These are phyloP conservation scores for Mortierella hygrophila DNA, from an alignment of 192 early-diverging fungal species.

Conservation along the genomic window DNA sequence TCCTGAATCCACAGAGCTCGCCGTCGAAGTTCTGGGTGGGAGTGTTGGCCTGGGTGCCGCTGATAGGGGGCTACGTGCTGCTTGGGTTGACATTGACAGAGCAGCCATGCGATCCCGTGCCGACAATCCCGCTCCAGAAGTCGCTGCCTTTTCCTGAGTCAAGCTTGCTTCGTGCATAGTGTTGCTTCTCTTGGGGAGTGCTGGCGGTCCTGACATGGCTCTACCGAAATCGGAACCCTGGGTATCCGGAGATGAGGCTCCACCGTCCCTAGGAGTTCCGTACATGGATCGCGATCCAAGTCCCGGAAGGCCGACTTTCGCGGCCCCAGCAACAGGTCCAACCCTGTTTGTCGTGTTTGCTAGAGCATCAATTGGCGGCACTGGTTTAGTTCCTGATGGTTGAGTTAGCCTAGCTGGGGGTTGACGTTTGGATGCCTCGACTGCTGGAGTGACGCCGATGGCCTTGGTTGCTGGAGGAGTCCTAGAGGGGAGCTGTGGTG, in stretches of 20 bases:
- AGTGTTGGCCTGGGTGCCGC: constrained; percentile 34
- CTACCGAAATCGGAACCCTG: background rate
- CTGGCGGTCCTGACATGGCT: constrained; percentile 22
- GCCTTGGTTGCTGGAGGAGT: background rate
- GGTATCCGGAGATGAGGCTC: background rate
- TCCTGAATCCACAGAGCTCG: constrained; percentile 17
- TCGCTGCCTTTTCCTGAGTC: background rate
- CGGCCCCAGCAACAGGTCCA: background rate
- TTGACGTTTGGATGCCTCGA: constrained; percentile 7
- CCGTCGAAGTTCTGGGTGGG: constrained; percentile 23
- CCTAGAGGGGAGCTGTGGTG: background rate
- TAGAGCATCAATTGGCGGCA: background rate
- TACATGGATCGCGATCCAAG: constrained; percentile 21
- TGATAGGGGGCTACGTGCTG: constrained; percentile 42
- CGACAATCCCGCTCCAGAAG: constrained; percentile 13
- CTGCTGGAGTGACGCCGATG: background rate
- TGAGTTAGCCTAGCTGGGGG: constrained; percentile 17
- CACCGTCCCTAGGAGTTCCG: background rate
- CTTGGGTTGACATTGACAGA: constrained; percentile 24
- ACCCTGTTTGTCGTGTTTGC: background rate
- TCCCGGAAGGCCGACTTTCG: constrained; percentile 23
- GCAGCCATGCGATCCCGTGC: constrained; percentile 47
- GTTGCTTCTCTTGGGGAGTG: constrained; percentile 33
- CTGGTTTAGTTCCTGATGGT: constrained; percentile 20
- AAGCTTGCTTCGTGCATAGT: constrained; percentile 4